phyloP scores from a whole-genome alignment of 306 rosid genomes.

The Trifolium pratense region DNA sequence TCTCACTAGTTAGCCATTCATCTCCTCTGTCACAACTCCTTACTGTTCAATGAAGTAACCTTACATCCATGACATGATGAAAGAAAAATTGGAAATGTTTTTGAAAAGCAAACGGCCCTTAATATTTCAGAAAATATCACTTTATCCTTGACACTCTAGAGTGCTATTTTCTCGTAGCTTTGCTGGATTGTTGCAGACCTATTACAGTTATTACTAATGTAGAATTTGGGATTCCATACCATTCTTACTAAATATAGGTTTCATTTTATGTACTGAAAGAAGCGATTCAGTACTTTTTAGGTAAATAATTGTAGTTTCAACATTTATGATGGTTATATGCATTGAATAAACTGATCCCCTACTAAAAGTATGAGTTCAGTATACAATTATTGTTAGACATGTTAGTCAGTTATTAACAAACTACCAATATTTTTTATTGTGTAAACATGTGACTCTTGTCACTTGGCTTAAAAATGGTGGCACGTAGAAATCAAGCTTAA shows the following conservation, averaged over 20 bases:
- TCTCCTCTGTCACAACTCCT: not conserved
- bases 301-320: conserved; percentile 5
- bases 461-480: conserved; percentile 18
- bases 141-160: conserved; percentile 8
- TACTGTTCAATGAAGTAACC: not conserved
- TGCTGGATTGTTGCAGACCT: conserved; percentile 16
- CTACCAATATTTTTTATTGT: not conserved
- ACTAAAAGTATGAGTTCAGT: not conserved
- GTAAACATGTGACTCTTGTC: not conserved
- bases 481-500: not conserved
- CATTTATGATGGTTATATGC: conserved; percentile 7
- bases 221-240: conserved; percentile 9
- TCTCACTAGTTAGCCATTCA: not conserved
- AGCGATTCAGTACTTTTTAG: conserved; percentile 15
- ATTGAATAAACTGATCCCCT: not conserved
- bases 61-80: not conserved
- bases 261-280: conserved; percentile 15
- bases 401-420: not conserved
- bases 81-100: not conserved
- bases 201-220: not conserved
- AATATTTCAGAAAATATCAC: conserved; percentile 12
- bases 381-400: not conserved
- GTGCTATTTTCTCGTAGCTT: conserved; percentile 18
- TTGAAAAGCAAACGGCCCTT: not conserved
- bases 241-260: not conserved